Percentiles rank a stretch among this genome's conserved stretches.
These are phyloP conservation scores for Symbiodinium pilosum DNA, from an alignment of 73 alveolate species.

Conservation along the genomic window DNA sequence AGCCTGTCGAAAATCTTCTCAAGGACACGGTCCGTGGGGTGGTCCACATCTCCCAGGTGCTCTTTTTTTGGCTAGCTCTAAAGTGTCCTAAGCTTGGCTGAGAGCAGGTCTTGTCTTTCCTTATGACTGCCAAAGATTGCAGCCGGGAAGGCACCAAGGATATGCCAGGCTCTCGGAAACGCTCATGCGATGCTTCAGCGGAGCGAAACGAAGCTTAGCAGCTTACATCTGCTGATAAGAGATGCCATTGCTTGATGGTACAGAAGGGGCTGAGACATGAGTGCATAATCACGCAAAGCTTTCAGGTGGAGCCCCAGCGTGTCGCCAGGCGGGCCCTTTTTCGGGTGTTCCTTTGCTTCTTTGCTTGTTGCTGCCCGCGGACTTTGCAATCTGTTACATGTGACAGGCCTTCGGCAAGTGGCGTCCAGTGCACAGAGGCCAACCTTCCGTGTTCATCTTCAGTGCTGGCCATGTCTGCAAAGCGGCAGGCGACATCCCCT, in stretches of 20 bases:
- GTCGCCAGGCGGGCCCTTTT: background rate
- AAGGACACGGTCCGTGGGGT: background rate
- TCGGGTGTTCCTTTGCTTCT: too few species aligned
- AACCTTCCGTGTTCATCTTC: background rate
- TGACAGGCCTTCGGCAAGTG: too few species aligned
- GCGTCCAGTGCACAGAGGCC: too few species aligned
- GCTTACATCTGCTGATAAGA: too few species aligned
- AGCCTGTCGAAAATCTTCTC: background rate
- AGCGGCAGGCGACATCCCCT: background rate
- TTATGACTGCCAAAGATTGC: background rate
- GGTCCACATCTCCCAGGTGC: background rate
- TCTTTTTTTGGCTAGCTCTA: background rate
- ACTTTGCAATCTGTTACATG: too few species aligned
- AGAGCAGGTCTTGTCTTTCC: background rate
- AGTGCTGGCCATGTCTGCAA: background rate
- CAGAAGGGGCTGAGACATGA: too few species aligned
- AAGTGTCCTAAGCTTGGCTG: background rate
- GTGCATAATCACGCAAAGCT: too few species aligned
- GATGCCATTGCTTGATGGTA: too few species aligned
- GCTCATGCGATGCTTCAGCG: background rate
- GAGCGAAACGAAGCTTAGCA: too few species aligned
- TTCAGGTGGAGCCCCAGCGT: background rate
- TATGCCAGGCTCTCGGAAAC: background rate
- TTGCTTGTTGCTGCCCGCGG: too few species aligned
- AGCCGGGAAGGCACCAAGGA: slow-evolving; percentile 4